phyloP scores from a whole-genome alignment of 805 yeast species.

The Saturnispora quitensis region DNA sequence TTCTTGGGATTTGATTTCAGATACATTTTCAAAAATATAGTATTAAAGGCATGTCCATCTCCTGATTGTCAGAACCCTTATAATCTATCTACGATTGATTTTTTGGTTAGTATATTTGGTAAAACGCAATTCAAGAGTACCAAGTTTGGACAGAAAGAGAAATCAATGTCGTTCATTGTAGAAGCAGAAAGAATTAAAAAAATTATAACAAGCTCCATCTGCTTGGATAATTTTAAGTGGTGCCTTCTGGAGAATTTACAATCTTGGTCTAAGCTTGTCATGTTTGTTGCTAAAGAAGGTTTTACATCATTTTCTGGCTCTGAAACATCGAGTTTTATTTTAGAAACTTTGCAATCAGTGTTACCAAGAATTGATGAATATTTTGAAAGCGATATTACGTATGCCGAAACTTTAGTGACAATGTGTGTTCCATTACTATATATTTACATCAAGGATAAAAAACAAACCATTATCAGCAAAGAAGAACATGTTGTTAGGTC shows the following conservation, averaged over 20 bases:
- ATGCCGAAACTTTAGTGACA: conserved; percentile 70
- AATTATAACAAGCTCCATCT: conserved; percentile 36
- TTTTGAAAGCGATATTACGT: conserved; percentile 52
- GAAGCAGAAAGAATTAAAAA: conserved; percentile 26
- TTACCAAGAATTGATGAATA: conserved; percentile 72
- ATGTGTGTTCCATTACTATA: conserved; percentile 64
- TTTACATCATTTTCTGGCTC: conserved; percentile 29
- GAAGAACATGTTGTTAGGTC: conserved; percentile 27
- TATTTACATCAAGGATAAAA: conserved; percentile 41
- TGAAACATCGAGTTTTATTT: conserved; percentile 51
- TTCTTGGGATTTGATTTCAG: conserved; percentile 32
- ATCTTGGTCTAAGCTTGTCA: conserved; percentile 77
- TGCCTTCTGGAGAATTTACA: conserved; percentile 57
- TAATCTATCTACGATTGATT: conserved; percentile 35
- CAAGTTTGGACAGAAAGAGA: conserved; percentile 16
- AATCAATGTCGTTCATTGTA: conserved; percentile 11
- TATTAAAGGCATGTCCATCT: conserved; percentile 20
- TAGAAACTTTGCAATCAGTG: conserved; percentile 67
- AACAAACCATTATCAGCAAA: conserved; percentile 15
- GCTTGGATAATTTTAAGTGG: conserved; percentile 38
- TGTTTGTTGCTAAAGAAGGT: conserved; percentile 60
- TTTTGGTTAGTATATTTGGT: conserved; percentile 18
- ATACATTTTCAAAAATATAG: conserved; percentile 34
- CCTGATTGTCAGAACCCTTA: conserved; percentile 23
- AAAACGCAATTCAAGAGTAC: conserved; percentile 17